Evolutionary conservation across 1,284 basidiomycete species (phyloP), one percentile per base, ranked within the genome.

Genomic region (Agroathelia rolfsii): DNA sequence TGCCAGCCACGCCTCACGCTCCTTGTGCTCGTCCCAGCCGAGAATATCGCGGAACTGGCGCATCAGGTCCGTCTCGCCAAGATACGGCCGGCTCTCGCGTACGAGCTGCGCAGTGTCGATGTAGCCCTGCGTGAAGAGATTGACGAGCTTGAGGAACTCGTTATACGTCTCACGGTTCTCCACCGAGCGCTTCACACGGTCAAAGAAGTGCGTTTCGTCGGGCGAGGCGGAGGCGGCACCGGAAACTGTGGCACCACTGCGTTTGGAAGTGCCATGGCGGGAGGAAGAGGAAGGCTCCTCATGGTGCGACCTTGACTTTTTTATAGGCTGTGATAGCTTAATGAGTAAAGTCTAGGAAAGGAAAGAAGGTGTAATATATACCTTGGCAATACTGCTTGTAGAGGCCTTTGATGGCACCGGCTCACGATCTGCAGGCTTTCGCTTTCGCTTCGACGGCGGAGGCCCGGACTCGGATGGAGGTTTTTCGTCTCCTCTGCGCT

Each of bases 151-250:
- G 50, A 95, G 62, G 59, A 95, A 95, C 53, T 95, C 90, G 54
- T 90, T 81, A 56, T 94, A 95, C 24, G 82, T 76, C 43, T 84
- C 75, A 37, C 82, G 76, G 56, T 81, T 83, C 52, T 90, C 87
- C 29, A 93, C 66, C 34, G 74, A 69, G 49, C 82, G 86, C 59
- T 81, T 83, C 53, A 90, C 85, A 32, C 86, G 77, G 51, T 97
- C 92, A 50, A 97, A 97, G 68, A 97, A 97, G 9, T 84, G 64
- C 15, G 94, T 71, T 50, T 95, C 92, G 42, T 90, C 86, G n/a
- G 79, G 72, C 3, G 79, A 69, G 2, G 74, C 32, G 18, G 18
- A 11, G n/a, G 11, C 12, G 36, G 17, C 24, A 24, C 11, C 25
- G 46, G 35, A 28, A 46, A 30, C 28, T 53, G 36, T 47, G 61